Percentiles rank a stretch among this genome's conserved stretches.
Evolutionary conservation across 768 basidiomycete genomes (phyloP).

Genomic region (Leccinum sublutescens): DNA sequence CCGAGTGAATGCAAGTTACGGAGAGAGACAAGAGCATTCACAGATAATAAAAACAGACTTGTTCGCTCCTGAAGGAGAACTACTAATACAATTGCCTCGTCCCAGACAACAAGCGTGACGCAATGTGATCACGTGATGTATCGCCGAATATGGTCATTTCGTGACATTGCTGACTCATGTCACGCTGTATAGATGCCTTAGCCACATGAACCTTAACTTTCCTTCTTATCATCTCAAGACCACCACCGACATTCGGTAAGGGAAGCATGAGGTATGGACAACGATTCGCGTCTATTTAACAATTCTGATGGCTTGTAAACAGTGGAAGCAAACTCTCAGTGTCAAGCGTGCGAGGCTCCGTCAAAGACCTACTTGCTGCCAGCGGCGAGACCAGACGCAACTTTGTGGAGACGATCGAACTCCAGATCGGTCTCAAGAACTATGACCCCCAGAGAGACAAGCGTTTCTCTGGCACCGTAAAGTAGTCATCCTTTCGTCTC

Average conservation of each 20-base stretch:
- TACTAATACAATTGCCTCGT: background rate
- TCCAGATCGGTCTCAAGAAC: constrained; percentile 97
- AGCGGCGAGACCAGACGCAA: constrained; percentile 89
- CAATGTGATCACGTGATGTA: constrained; percentile 15
- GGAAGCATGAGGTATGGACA: constrained; percentile 20
- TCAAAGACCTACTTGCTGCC: constrained; percentile 86
- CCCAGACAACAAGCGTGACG: constrained; percentile 21
- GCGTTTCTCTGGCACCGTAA: constrained; percentile 99
- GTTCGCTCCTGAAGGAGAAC: constrained; percentile 3
- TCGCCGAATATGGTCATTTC: background rate
- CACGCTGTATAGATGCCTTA: constrained; percentile 35
- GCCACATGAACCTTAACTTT: constrained; percentile 34
- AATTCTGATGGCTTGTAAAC: background rate
- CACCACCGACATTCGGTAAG: background rate
- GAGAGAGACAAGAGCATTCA: background rate
- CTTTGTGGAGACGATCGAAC: constrained; percentile 94
- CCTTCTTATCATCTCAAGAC: constrained; percentile 23
- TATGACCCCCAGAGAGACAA: constrained; percentile 99
- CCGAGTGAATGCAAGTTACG: background rate
- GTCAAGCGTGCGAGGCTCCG: constrained; percentile 99
- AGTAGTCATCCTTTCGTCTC: constrained; percentile 46
- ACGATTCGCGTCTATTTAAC: background rate
- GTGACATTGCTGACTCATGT: constrained; percentile 29
- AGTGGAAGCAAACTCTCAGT: constrained; percentile 86
- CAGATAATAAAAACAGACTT: constrained; percentile 10